Evolutionary conservation across 768 basidiomycete genomes (phyloP).

Genomic region (Hericium coralloides): DNA sequence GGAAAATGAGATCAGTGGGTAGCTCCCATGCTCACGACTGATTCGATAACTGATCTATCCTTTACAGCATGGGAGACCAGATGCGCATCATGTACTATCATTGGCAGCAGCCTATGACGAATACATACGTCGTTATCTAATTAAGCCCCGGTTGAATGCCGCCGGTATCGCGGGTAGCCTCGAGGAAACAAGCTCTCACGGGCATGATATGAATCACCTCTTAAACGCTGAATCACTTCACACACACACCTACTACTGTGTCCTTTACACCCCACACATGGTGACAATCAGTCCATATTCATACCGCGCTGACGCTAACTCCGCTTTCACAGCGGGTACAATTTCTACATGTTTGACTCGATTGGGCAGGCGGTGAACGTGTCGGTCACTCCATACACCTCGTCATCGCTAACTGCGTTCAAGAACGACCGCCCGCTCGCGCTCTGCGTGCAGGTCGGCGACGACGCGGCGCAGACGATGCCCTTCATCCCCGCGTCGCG

Average conservation of each 20-base stretch:
- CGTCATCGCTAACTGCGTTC: slow-evolving; percentile 45
- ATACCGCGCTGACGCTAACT: not conserved
- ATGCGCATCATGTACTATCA: slow-evolving; percentile 58
- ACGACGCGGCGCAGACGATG: slow-evolving; percentile 28
- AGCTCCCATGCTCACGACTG: no score
- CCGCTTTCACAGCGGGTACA: slow-evolving; percentile 40
- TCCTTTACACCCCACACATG: no score
- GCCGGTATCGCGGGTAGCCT: slow-evolving; percentile 38
- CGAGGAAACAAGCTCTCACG: slow-evolving; percentile 46
- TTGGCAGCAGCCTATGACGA: slow-evolving; percentile 65
- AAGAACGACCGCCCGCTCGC: slow-evolving; percentile 41
- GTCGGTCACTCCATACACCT: slow-evolving; percentile 37
- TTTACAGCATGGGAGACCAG: slow-evolving; percentile 55
- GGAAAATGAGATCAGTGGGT: slow-evolving; percentile 60
- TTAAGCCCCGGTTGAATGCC: slow-evolving; percentile 34
- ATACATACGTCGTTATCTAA: slow-evolving; percentile 31
- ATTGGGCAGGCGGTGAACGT: slow-evolving; percentile 29
- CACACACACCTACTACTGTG: no score
- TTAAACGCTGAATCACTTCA: slow-evolving; percentile 26
- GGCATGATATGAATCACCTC: slow-evolving; percentile 58
- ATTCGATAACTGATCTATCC: not conserved
- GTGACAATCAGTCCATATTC: no score
- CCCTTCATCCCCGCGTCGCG: slow-evolving; percentile 38
- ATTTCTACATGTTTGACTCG: slow-evolving; percentile 54
- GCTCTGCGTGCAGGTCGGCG: slow-evolving; percentile 44